Conservation (phyloP, 1,284 basidiomycete genomes). For the Ceratobasidium sp. region DNA sequence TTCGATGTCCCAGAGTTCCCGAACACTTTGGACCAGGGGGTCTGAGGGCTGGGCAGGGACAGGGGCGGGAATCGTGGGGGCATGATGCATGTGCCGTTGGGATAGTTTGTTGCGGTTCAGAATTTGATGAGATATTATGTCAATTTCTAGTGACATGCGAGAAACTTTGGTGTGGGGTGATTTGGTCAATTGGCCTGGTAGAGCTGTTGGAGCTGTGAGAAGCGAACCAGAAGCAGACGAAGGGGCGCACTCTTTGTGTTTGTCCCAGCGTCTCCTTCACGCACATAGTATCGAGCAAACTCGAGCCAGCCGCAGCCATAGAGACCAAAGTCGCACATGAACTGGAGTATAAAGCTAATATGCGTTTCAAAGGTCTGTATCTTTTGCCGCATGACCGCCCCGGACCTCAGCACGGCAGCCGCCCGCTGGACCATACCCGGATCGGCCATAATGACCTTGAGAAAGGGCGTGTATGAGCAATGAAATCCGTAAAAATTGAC, state of each 20-base stretch:
- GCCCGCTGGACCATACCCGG: slow-evolving; percentile 72
- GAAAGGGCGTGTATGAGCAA: slow-evolving; percentile 82
- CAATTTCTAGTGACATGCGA: slow-evolving; percentile 82
- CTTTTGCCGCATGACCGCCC: slow-evolving; percentile 76
- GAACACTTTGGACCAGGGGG: slow-evolving; percentile 85
- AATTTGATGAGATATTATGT: slow-evolving; percentile 81
- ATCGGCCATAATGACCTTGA: slow-evolving; percentile 84
- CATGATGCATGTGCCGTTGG: slow-evolving; percentile 76
- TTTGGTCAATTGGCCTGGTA: slow-evolving; percentile 44
- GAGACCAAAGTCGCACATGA: slow-evolving; percentile 93
- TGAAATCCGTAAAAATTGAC: slow-evolving; percentile 96
- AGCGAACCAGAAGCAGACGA: background rate
- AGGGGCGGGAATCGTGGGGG: slow-evolving; percentile 65
- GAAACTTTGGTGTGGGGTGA: slow-evolving; percentile 67
- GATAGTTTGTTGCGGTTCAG: slow-evolving; percentile 76
- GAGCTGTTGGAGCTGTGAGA: slow-evolving; percentile 18
- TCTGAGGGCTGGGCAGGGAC: slow-evolving; percentile 61
- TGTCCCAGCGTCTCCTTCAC: slow-evolving; percentile 57
- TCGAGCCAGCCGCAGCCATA: slow-evolving; percentile 94
- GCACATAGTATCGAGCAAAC: slow-evolving; percentile 57
- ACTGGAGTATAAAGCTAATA: slow-evolving; percentile 87
- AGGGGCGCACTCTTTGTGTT: background rate
- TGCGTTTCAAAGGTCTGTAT: slow-evolving; percentile 90
- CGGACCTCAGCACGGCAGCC: slow-evolving; percentile 77
- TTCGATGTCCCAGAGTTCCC: slow-evolving; percentile 96